These are phyloP conservation scores for Raphanus hybrid DNA, from an alignment of 441 rosid species.

Conservation along the genomic window DNA sequence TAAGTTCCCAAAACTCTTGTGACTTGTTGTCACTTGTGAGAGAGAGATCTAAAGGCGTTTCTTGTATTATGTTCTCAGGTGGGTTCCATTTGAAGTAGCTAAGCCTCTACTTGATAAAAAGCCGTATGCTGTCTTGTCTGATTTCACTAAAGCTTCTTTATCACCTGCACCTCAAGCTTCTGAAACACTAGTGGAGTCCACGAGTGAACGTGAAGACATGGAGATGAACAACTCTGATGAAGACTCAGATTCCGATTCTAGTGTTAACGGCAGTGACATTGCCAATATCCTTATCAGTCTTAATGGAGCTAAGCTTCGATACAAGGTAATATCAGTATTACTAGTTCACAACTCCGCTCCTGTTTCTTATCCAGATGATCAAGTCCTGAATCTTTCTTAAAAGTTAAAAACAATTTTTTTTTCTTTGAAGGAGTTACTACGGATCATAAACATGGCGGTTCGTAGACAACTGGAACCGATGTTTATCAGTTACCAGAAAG, in stretches of 20 bases:
- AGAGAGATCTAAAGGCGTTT: neutral
- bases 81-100: constrained; percentile 78
- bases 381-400: neutral
- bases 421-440: constrained; percentile 60
- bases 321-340: constrained; percentile 54
- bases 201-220: constrained; percentile 49
- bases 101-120: constrained; percentile 76
- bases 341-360: neutral
- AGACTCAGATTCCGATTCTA: constrained; percentile 52
- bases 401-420: neutral
- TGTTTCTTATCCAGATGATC: neutral
- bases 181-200: constrained; percentile 43
- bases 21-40: neutral
- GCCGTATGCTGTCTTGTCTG: constrained; percentile 69
- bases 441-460: constrained; percentile 40
- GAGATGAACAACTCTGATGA: constrained; percentile 60
- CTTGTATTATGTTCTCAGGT: constrained; percentile 56
- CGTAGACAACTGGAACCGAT: constrained; percentile 56
- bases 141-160: constrained; percentile 43
- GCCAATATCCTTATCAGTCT: constrained; percentile 58
- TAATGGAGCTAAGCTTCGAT: constrained; percentile 56
- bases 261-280: constrained; percentile 45
- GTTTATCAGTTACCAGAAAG: constrained; percentile 57
- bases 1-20: constrained; percentile 49
- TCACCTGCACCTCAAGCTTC: constrained; percentile 46